Evolutionary conservation across 768 basidiomycete species (phyloP).

Genomic region (Dioszegia aurantiaca): DNA sequence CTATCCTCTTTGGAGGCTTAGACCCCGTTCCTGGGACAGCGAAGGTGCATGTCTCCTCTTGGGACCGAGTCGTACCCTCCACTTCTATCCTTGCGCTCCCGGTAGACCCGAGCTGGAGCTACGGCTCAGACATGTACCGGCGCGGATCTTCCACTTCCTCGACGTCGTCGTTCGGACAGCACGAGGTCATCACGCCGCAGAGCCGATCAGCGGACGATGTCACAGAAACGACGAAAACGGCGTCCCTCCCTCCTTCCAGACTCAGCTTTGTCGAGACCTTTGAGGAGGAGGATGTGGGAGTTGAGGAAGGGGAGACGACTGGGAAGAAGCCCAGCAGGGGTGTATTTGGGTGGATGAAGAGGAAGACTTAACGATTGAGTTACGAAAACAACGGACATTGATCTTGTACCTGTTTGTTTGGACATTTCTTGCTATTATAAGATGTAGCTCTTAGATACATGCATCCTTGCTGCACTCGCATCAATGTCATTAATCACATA

Average conservation of each 20-base stretch:
- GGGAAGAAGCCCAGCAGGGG: background rate
- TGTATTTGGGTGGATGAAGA: conserved; percentile 14
- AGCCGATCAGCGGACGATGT: background rate
- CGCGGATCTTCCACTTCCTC: conserved; percentile 8
- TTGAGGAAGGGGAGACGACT: background rate
- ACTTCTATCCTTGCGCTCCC: background rate
- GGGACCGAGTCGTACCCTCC: conserved; percentile 6
- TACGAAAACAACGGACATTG: background rate
- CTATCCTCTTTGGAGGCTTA: conserved; percentile 9
- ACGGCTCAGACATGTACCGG: background rate
- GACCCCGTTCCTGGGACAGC: background rate
- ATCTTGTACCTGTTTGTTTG: background rate
- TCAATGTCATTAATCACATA: background rate
- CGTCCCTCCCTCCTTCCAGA: background rate
- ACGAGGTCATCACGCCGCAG: conserved; percentile 3
- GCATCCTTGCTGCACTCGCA: background rate
- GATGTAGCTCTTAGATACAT: background rate
- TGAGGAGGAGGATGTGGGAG: background rate
- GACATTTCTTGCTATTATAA: too few species aligned
- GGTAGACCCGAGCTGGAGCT: background rate
- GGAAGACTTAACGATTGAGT: background rate
- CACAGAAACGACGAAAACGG: background rate
- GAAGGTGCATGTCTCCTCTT: background rate
- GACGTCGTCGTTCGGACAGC: background rate
- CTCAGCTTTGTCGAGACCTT: conserved; percentile 7